These are phyloP conservation scores for Pseudopithomyces chartarum DNA, from an alignment of 2,329 filamentous ascomycete genomes.

Conservation along the genomic window DNA sequence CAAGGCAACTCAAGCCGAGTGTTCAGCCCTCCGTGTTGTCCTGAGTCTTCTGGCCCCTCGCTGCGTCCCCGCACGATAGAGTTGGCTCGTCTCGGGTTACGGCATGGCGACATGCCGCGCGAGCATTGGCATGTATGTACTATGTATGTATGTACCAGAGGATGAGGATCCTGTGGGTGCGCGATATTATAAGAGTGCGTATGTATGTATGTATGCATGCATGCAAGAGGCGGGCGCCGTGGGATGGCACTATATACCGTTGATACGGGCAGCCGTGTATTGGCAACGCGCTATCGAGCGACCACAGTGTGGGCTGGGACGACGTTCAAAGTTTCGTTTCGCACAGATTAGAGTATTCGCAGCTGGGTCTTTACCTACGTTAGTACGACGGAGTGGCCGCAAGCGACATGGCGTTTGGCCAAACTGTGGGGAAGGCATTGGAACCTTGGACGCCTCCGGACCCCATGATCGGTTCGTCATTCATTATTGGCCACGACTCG, in stretches of 20 bases:
- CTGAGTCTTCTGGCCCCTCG: conserved; percentile 2
- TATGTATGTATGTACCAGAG: too few species aligned
- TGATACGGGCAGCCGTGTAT: conserved; percentile 5
- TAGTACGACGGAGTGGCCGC: neutral
- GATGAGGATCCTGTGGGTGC: conserved; percentile 16
- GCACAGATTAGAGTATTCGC: conserved; percentile 15
- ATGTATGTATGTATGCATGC: conserved; percentile 14
- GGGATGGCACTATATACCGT: conserved; percentile 20
- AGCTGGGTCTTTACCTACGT: too few species aligned
- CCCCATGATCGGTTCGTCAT: conserved; percentile 9
- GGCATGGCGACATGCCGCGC: conserved; percentile 4
- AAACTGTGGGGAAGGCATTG: conserved; percentile 30
- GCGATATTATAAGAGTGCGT: conserved; percentile 14
- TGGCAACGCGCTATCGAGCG: neutral
- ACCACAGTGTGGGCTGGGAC: neutral
- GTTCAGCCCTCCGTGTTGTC: neutral
- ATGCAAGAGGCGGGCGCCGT: conserved; percentile 32
- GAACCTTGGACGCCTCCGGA: conserved; percentile 14
- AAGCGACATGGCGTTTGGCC: conserved; percentile 27
- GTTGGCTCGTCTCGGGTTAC: neutral
- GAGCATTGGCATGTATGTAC: neutral
- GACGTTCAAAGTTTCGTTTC: conserved; percentile 17
- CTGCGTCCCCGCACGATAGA: conserved; percentile 15
- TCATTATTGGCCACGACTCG: conserved; percentile 10
- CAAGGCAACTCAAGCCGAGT: conserved; percentile 15